phyloP scores from a whole-genome alignment of 352 stramenopile genomes.

The Phytophthora hybrid region DNA sequence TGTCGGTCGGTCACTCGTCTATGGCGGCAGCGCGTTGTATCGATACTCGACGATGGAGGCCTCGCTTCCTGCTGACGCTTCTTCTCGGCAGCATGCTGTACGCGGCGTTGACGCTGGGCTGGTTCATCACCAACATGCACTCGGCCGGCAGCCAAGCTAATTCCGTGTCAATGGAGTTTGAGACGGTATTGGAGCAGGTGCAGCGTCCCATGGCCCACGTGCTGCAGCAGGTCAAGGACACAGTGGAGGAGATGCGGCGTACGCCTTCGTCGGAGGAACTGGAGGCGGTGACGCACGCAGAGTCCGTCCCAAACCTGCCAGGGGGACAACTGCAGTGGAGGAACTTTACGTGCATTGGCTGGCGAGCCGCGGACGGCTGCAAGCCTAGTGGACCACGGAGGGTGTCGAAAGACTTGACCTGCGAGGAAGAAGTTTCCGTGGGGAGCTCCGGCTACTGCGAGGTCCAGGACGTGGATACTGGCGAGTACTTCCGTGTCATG shows the following conservation, averaged over 20 bases:
- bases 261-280: constrained; percentile 25
- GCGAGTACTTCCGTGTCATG: constrained; percentile 35
- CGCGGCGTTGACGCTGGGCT: constrained; percentile 18
- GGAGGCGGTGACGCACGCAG: constrained; percentile 19
- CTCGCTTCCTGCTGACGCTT: constrained; percentile 16
- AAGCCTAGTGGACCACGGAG: constrained; percentile 43
- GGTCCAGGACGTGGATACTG: constrained; percentile 29
- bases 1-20: neutral
- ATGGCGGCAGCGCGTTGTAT: neutral
- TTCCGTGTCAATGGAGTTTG: constrained; percentile 6
- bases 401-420: constrained; percentile 41
- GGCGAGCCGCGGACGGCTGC: constrained; percentile 56
- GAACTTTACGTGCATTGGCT: constrained; percentile 52
- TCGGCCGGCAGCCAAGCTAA: constrained; percentile 15
- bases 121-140: constrained; percentile 25
- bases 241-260: constrained; percentile 24
- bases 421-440: constrained; percentile 34
- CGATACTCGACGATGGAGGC: constrained; percentile 6
- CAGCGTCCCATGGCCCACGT: constrained; percentile 21
- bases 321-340: constrained; percentile 18
- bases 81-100: constrained; percentile 30
- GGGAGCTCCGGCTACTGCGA: constrained; percentile 55
- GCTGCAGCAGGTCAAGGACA: constrained; percentile 24
- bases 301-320: constrained; percentile 21
- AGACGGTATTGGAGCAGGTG: constrained; percentile 15